A percentile compares a stretch with the other conserved stretches of the same genome.
Evolutionary conservation across 192 early-diverging fungal species (phyloP).

Genomic region (Linnemannia exigua): DNA sequence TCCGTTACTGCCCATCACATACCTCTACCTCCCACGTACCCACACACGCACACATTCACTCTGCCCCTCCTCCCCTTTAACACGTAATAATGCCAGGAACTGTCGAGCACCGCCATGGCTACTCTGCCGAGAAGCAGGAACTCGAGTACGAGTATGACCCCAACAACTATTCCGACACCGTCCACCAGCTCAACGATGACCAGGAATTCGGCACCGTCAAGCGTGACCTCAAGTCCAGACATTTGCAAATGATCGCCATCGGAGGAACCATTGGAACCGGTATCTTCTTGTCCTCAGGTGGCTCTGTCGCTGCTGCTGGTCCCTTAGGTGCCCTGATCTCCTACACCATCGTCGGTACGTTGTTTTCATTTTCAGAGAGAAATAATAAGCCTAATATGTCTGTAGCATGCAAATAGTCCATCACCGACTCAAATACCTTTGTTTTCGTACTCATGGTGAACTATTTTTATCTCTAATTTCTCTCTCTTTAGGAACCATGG

Average conservation of each 20-base stretch:
- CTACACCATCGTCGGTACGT: constrained; percentile 66
- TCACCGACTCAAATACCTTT: neutral
- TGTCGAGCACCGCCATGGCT: neutral
- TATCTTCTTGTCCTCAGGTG: constrained; percentile 84
- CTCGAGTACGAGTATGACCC: constrained; percentile 7
- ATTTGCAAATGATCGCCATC: constrained; percentile 83
- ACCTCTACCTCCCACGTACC: neutral
- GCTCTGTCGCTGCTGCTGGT: constrained; percentile 80
- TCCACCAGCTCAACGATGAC: constrained; percentile 23
- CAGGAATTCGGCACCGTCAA: constrained; percentile 62
- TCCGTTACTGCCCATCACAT: constrained; percentile 11
- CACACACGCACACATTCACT: too few relatives aligned
- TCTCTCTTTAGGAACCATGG: constrained; percentile 66
- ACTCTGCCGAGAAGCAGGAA: constrained; percentile 14
- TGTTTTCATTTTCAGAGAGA: neutral
- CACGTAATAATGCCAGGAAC: constrained; percentile 18
- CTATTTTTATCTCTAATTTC: neutral
- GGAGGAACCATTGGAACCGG: constrained; percentile 81
- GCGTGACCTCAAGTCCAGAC: constrained; percentile 77
- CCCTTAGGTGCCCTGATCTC: constrained; percentile 85
- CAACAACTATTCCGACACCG: neutral
- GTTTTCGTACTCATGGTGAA: neutral
- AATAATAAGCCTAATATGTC: neutral
- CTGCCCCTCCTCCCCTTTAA: neutral
- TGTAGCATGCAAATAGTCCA: too few relatives aligned